Evolutionary conservation across 805 yeast genomes (phyloP).

Genomic region (Schizosaccharomyces pombe): DNA sequence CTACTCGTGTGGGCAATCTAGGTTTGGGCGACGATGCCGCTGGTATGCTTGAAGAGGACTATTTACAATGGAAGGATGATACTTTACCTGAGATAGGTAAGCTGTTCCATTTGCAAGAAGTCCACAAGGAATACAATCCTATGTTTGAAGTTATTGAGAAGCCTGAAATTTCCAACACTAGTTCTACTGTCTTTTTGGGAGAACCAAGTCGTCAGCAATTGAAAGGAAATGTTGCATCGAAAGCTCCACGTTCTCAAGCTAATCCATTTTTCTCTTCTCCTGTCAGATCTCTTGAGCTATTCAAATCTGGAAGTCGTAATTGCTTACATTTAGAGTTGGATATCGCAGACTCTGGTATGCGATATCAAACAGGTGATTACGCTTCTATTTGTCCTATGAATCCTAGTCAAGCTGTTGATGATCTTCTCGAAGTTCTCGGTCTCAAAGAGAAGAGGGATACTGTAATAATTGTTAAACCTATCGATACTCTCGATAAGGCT

Average conservation of each 20-base stretch:
- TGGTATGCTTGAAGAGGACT: slow-evolving; percentile 90
- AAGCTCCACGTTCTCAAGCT: slow-evolving; percentile 54
- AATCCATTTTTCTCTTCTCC: slow-evolving; percentile 70
- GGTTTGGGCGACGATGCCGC: slow-evolving; percentile 92
- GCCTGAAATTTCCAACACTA: slow-evolving; percentile 6
- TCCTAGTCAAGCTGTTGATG: slow-evolving; percentile 46
- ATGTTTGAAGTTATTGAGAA: slow-evolving; percentile 19
- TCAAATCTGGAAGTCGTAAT: slow-evolving; percentile 36
- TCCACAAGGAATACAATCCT: slow-evolving; percentile 59
- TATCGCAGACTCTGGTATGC: slow-evolving; percentile 44
- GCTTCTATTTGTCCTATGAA: slow-evolving; percentile 88
- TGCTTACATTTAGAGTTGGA: slow-evolving; percentile 87
- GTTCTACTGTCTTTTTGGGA: slow-evolving; percentile 38
- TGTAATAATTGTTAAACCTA: slow-evolving; percentile 39
- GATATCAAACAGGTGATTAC: slow-evolving; percentile 89
- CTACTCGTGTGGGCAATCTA: slow-evolving; percentile 42
- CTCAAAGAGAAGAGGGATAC: slow-evolving; percentile 27
- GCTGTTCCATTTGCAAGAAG: slow-evolving; percentile 48
- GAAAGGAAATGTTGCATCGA: slow-evolving; percentile 16
- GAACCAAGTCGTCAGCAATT: slow-evolving; percentile 50
- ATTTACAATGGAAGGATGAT: slow-evolving; percentile 71
- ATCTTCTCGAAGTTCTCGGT: slow-evolving; percentile 40
- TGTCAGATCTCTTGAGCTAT: slow-evolving; percentile 39
- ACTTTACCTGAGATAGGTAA: slow-evolving; percentile 43
- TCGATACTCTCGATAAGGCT: slow-evolving; percentile 30